A percentile compares a stretch with the other conserved stretches of the same genome.
Evolutionary conservation across 768 basidiomycete species (phyloP).

Genomic region (Boletus bicolor): DNA sequence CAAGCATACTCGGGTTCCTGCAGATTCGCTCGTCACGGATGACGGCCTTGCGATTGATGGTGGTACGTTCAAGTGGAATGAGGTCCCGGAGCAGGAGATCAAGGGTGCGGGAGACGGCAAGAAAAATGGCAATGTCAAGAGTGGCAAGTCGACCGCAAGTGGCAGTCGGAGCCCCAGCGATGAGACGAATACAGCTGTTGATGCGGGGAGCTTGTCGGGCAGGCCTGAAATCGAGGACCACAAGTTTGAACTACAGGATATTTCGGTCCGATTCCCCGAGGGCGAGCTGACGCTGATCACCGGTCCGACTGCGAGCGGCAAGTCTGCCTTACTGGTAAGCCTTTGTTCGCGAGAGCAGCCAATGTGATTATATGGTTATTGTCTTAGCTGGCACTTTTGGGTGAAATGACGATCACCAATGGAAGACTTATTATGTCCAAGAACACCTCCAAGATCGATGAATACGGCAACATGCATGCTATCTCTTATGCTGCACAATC

Average conservation of each 20-base stretch:
- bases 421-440: conserved; percentile 45
- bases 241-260: conserved; percentile 41
- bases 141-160: background rate
- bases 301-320: conserved; percentile 48
- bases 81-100: conserved; percentile 36
- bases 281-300: conserved; percentile 46
- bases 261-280: conserved; percentile 45
- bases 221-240: conserved; percentile 24
- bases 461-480: conserved; percentile 55
- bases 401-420: conserved; percentile 36
- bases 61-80: conserved; percentile 58
- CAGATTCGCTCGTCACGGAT: conserved; percentile 22
- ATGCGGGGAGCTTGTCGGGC: conserved; percentile 16
- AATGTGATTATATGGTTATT: background rate
- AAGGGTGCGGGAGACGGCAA: conserved; percentile 25
- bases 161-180: conserved; percentile 2
- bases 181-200: conserved; percentile 9
- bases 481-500: conserved; percentile 75
- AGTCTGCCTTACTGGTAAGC: conserved; percentile 44
- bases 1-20: conserved; percentile 36
- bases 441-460: conserved; percentile 51
- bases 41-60: conserved; percentile 46
- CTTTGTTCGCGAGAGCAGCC: background rate
- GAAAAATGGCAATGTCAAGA: conserved; percentile 9
- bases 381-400: conserved; percentile 33